Conservation (phyloP, 2,329 filamentous ascomycete species). For the Aspergillus neoniger region DNA sequence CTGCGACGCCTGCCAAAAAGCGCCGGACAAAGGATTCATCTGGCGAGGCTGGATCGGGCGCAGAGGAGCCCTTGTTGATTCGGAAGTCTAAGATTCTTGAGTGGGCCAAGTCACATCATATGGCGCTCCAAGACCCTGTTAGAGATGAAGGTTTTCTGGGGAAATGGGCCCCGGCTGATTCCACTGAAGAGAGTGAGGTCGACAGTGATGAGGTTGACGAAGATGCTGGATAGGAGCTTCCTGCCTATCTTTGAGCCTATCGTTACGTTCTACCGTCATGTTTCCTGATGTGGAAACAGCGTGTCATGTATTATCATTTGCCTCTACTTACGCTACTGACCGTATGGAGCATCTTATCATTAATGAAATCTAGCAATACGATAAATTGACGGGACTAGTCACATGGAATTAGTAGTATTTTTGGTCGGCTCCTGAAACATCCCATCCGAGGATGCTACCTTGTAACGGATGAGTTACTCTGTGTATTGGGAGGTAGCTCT, state of each 20-base stretch:
- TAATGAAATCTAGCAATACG: not conserved
- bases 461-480: not conserved
- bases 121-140: slow-evolving; percentile 67
- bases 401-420: too few relatives aligned
- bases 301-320: not conserved
- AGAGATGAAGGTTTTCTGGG: slow-evolving; percentile 74
- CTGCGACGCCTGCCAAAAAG: slow-evolving; percentile 55
- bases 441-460: too few relatives aligned
- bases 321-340: slow-evolving; percentile 9
- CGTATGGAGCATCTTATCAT: not conserved
- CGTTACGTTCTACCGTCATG: not conserved
- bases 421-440: too few relatives aligned
- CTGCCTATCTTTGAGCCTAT: not conserved
- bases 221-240: slow-evolving; percentile 18
- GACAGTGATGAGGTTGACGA: slow-evolving; percentile 20
- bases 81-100: slow-evolving; percentile 62
- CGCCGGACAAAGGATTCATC: slow-evolving; percentile 45
- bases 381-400: too few relatives aligned
- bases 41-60: slow-evolving; percentile 21
- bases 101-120: slow-evolving; percentile 66
- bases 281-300: not conserved
- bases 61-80: slow-evolving; percentile 46
- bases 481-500: not conserved
- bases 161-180: slow-evolving; percentile 57
- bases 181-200: slow-evolving; percentile 31